Percentiles rank a stretch among this genome's conserved stretches.
These are phyloP conservation scores for Yamadazyma pseudoaaseri DNA, from an alignment of 1,139 yeast genomes.

Conservation along the genomic window DNA sequence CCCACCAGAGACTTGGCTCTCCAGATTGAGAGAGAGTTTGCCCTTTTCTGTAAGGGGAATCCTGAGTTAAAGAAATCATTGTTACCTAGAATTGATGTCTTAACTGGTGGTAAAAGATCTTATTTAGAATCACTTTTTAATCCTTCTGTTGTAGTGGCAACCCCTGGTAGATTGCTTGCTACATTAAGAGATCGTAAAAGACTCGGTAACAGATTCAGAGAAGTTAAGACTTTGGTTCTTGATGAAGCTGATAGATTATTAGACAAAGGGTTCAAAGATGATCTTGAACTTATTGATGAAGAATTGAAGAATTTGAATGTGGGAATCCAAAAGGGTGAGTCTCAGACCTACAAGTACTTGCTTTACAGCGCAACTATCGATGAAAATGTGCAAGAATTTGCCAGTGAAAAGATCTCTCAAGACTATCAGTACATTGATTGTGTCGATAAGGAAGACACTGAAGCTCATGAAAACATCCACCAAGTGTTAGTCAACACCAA, in stretches of 20 bases:
- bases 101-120: conserved; percentile 42
- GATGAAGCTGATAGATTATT: conserved; percentile 89
- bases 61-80: conserved; percentile 27
- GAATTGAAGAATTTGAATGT: conserved; percentile 31
- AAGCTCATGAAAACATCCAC: conserved; percentile 75
- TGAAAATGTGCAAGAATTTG: conserved; percentile 61
- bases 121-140: conserved; percentile 19
- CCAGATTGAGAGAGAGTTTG: conserved; percentile 72
- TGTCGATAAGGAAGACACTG: conserved; percentile 70
- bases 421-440: conserved; percentile 72
- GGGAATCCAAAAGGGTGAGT: conserved; percentile 13
- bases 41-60: conserved; percentile 13
- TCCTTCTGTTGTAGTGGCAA: conserved; percentile 68
- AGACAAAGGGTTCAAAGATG: conserved; percentile 73
- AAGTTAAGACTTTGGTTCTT: conserved; percentile 64
- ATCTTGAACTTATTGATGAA: conserved; percentile 55
- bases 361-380: conserved; percentile 90
- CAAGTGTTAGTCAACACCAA: conserved; percentile 60
- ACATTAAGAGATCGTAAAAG: conserved; percentile 41
- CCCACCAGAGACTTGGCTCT: conserved; percentile 93
- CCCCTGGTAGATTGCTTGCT: conserved; percentile 86
- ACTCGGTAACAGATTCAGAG: conserved; percentile 49
- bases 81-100: conserved; percentile 20
- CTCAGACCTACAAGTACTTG: conserved; percentile 53
- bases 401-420: conserved; percentile 62